Base-by-base conservation (phyloP, 345 rosid genomes). In the Boechera retrofracta region DNA sequence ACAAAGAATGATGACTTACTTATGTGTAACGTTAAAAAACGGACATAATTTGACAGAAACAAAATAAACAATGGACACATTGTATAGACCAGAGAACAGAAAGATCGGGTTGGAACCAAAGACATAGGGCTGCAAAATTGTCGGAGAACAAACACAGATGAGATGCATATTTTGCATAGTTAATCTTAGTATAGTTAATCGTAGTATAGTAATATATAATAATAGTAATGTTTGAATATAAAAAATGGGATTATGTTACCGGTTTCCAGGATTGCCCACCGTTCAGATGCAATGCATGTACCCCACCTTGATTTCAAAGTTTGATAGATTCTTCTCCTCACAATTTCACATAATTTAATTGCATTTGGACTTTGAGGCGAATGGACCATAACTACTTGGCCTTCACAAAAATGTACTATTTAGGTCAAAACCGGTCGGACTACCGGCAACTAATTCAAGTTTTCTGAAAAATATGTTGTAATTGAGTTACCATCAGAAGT, bases 261-360 rank as follows among this genome's bases (percentile, higher is more conserved):
- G 58, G 65, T 70, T 63, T 69, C 64, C 33, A 73, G 42, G 59
- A 62, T 35, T 63, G 69, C 45, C 52, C 65, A 42, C 64, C 52
- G 32, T 63, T 29, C 29, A 51, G 70, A 76, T 76, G 48, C 75
- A 62, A 69, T 76, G 75, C 65, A 76, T 69, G 56, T 33, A 7
- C 26, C 53, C 35, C 36, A 26, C 13, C 4, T 18, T 76, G 36
- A 54, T 62, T 32, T 54, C 70, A 2, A 48, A n/a, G 15, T 55
- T n/a, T 62, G 71, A 62, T 70, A 54, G 71, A 77, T 70, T 77
- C 71, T 44, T 62, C 70, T 71, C 42, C 71, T 62, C 58, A 39
- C 6, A 12, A 15, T 48, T 62, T 68, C 70, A 35, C 45, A 69
- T 41, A 44, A 41, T 69, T 32, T 52, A 52, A 62, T 76, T 61